Percentiles rank a stretch among this genome's conserved stretches.
These are phyloP conservation scores for Brassica incana DNA, from an alignment of 345 rosid species.

Conservation along the genomic window DNA sequence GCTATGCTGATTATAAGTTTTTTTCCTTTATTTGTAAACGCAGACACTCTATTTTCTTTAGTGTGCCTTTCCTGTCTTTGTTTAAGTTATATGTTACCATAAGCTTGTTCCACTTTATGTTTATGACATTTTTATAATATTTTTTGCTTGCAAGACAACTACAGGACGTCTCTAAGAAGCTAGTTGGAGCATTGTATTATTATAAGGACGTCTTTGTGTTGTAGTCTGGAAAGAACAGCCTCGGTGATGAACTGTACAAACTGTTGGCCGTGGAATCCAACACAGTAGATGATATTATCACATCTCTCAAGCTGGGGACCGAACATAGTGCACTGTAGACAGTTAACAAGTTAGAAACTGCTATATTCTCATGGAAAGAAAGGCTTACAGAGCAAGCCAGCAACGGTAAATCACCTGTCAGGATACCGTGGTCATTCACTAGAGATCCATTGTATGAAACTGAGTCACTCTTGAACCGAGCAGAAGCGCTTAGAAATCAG, in stretches of 20 bases:
- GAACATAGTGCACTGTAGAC: slow-evolving; percentile 67
- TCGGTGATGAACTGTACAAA: slow-evolving; percentile 42
- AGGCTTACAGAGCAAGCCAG: slow-evolving; percentile 51
- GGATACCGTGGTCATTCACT: slow-evolving; percentile 75
- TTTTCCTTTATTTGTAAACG: too few species aligned
- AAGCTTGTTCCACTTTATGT: too few species aligned
- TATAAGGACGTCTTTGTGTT: slow-evolving; percentile 71
- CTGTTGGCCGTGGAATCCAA: slow-evolving; percentile 51
- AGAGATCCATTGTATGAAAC: slow-evolving; percentile 64
- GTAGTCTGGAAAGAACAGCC: too few species aligned
- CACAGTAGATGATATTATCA: slow-evolving; percentile 52
- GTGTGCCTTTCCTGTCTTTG: too few species aligned
- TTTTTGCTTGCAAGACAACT: slow-evolving; percentile 45
- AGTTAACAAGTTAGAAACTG: slow-evolving; percentile 74
- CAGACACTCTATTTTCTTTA: too few species aligned
- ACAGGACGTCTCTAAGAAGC: slow-evolving; percentile 96
- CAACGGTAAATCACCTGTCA: slow-evolving; percentile 45
- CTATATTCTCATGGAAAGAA: slow-evolving; percentile 72
- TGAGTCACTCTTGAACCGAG: slow-evolving; percentile 63
- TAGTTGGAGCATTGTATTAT: slow-evolving; percentile 87
- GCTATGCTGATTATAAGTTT: too few species aligned
- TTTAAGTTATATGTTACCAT: too few species aligned
- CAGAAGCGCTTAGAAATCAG: slow-evolving; percentile 53
- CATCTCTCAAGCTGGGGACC: slow-evolving; percentile 55
- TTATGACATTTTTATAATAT: too few species aligned